Conservation (phyloP, 1,139 yeast species). For the Candida tetrigidarum region DNA sequence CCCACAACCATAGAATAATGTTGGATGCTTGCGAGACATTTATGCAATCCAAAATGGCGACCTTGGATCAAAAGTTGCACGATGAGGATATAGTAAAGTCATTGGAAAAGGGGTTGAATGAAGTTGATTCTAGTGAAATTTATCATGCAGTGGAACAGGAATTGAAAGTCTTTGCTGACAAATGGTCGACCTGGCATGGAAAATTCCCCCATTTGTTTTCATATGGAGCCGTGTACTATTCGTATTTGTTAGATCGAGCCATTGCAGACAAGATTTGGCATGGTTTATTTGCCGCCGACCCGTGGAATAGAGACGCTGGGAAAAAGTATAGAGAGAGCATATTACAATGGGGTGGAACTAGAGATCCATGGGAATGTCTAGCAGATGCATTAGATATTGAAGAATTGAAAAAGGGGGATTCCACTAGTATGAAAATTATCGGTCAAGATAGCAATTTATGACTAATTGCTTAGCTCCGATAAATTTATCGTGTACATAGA, state of each 20-base stretch:
- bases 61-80: slow-evolving; percentile 83
- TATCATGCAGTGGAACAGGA: slow-evolving; percentile 70
- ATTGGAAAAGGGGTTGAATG: slow-evolving; percentile 22
- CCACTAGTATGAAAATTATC: slow-evolving; percentile 72
- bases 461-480: no score
- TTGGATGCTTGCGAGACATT: slow-evolving; percentile 76
- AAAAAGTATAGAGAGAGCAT: slow-evolving; percentile 71
- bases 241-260: slow-evolving; percentile 90
- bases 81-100: slow-evolving; percentile 42
- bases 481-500: slow-evolving; percentile 10
- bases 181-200: slow-evolving; percentile 86
- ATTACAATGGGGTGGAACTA: slow-evolving; percentile 92
- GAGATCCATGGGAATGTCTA: slow-evolving; percentile 87
- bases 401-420: slow-evolving; percentile 66
- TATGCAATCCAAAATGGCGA: slow-evolving; percentile 89
- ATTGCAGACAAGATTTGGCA: slow-evolving; percentile 89
- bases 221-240: slow-evolving; percentile 93
- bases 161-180: slow-evolving; percentile 61
- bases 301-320: slow-evolving; percentile 75
- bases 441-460: slow-evolving; percentile 26
- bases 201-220: slow-evolving; percentile 93
- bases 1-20: slow-evolving; percentile 55
- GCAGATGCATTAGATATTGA: slow-evolving; percentile 76
- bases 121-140: slow-evolving; percentile 55
- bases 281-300: slow-evolving; percentile 68